phyloP scores from a whole-genome alignment of 2,329 filamentous ascomycete genomes.

The Delphinella strobiligena region DNA sequence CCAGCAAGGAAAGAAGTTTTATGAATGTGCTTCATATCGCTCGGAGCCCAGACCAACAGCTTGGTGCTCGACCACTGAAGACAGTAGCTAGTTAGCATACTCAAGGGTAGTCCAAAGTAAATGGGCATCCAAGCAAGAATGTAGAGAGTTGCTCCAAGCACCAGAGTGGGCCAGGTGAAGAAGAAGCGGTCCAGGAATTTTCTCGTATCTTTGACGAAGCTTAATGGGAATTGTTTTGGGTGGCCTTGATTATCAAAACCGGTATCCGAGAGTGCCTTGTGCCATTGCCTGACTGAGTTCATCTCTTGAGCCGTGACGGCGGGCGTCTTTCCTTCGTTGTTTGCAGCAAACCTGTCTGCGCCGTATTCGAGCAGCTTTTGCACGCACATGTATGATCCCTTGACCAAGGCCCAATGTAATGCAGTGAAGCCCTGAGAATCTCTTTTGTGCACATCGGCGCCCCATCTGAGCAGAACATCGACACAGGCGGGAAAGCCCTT shows the following conservation, averaged over 20 bases:
- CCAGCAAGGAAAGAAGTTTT: constrained; percentile 89
- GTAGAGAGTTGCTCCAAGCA: constrained; percentile 59
- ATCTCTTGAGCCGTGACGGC: constrained; percentile 77
- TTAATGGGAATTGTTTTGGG: constrained; percentile 60
- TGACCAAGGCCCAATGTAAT: constrained; percentile 91
- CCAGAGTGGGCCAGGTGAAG: constrained; percentile 75
- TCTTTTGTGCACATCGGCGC: constrained; percentile 77
- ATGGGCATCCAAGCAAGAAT: constrained; percentile 63
- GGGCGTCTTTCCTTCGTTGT: constrained; percentile 81
- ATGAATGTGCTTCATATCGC: constrained; percentile 81
- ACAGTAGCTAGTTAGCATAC: constrained; percentile 52
- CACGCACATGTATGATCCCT: constrained; percentile 78
- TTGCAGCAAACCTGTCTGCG: constrained; percentile 83
- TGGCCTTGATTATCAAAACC: constrained; percentile 74
- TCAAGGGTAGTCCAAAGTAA: constrained; percentile 62
- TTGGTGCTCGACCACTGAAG: constrained; percentile 70
- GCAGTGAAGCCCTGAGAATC: constrained; percentile 93
- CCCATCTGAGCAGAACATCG: constrained; percentile 87
- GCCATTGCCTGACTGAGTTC: constrained; percentile 73
- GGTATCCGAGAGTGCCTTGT: constrained; percentile 67
- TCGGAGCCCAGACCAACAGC: constrained; percentile 68
- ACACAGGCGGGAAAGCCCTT: constrained; percentile 91
- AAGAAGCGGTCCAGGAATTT: constrained; percentile 73
- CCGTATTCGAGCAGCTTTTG: constrained; percentile 94
- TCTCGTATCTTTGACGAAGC: constrained; percentile 63